phyloP scores from a whole-genome alignment of 108 stramenopile species.

The Nitzschia palea region DNA sequence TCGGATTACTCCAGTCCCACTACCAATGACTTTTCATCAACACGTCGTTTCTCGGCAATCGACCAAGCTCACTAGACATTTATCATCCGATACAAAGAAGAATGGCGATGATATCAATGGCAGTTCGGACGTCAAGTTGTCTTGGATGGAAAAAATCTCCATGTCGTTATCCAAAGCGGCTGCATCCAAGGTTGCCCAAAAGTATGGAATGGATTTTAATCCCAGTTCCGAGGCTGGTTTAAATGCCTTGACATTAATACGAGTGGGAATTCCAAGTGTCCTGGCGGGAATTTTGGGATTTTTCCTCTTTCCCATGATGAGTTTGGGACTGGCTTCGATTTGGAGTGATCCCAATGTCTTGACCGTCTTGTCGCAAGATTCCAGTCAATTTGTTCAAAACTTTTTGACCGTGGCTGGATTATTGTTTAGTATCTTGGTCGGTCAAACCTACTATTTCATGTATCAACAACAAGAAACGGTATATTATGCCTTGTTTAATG shows the following conservation, averaged over 20 bases:
- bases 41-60: too few relatives aligned
- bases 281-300: constrained; percentile 49
- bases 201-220: constrained; percentile 7
- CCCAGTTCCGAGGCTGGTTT: neutral
- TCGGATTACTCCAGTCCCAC: too few relatives aligned
- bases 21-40: too few relatives aligned
- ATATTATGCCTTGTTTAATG: constrained; percentile 77
- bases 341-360: constrained; percentile 77
- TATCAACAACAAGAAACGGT: constrained; percentile 79
- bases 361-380: constrained; percentile 74
- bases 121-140: neutral
- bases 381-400: constrained; percentile 88
- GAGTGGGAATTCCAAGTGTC: constrained; percentile 69
- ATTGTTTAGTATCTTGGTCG: constrained; percentile 76
- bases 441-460: constrained; percentile 75
- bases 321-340: constrained; percentile 48
- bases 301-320: constrained; percentile 56
- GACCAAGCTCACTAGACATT: too few relatives aligned
- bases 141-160: neutral
- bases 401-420: constrained; percentile 76
- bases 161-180: neutral
- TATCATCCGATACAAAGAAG: neutral
- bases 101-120: neutral
- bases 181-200: neutral
- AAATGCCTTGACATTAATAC: constrained; percentile 43